Evolutionary conservation across 208 protist genomes (phyloP).

Genomic region (Trypanosoma avium): DNA sequence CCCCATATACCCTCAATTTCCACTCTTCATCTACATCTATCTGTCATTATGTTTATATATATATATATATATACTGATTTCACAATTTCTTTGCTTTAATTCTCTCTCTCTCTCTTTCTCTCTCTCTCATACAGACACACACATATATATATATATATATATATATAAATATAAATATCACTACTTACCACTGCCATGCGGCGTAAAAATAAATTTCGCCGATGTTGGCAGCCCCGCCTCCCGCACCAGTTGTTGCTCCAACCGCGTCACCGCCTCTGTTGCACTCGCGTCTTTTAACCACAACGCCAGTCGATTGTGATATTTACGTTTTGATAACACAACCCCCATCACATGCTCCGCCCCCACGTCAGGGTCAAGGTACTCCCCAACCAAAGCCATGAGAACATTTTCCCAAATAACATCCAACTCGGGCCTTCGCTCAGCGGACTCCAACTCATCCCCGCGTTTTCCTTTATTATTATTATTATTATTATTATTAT

Average conservation of each 20-base stretch:
- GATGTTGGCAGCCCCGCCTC: constrained; percentile 35
- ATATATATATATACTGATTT: too few species aligned
- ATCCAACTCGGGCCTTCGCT: constrained; percentile 58
- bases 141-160: too few species aligned
- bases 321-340: constrained; percentile 77
- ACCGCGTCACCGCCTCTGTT: constrained; percentile 44
- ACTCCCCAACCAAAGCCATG: constrained; percentile 81
- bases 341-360: constrained; percentile 63
- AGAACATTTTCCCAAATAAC: constrained; percentile 76
- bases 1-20: constrained; percentile 3
- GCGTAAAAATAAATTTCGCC: constrained; percentile 52
- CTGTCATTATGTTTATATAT: not conserved
- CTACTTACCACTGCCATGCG: constrained; percentile 53
- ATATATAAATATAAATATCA: constrained; percentile 19
- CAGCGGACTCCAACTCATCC: constrained; percentile 14
- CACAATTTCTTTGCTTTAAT: too few species aligned
- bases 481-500: constrained; percentile 24
- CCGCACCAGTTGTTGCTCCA: constrained; percentile 53
- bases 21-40: not conserved
- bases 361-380: constrained; percentile 44
- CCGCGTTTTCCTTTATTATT: constrained; percentile 15
- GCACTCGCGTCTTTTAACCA: constrained; percentile 63
- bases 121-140: too few species aligned
- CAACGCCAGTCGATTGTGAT: constrained; percentile 75
- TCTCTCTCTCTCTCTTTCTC: not conserved